Evolutionary conservation across 2,329 filamentous ascomycete species (phyloP), one percentile per base, ranked within the genome.

Genomic region (Clonostachys chloroleuca): DNA sequence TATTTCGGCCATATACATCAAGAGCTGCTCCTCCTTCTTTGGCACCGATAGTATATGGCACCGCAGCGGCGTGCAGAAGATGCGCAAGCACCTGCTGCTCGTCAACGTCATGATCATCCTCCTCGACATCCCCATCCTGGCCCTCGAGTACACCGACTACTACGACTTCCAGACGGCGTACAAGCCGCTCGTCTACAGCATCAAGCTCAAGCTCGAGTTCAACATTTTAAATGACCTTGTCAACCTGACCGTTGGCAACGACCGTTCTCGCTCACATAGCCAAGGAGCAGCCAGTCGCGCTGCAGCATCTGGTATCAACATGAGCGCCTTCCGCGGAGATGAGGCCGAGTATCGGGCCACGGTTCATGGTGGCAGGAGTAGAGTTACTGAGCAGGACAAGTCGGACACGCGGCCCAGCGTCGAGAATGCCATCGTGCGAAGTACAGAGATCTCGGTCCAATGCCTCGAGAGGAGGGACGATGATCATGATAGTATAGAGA

Each of bases 1-100:
- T 47, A 67, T 78, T 44, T 77, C 74, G 3, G 66, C 63, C 1
- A 55, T 77, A 16, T 78, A 76, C 55, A 76, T 79, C 47, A 65
- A 62, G 59, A 72, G 42, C 67, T 63, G 10, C 67, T 77, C 52
- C 59, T 78, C 13, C 42, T 30, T 9, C 42, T 24, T 18, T 3
- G 20, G 30, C 36, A 45, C 43, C 24, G 24, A 30, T 9, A 30
- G 24, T 4, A 30, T 30, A 30, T 30, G 24, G 24, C 24, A 30
- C 24, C 24, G 24, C 24, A 30, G 24, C 9, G 24, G 24, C 24
- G 24, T 30, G 24, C 24, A 30, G 24, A 30, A 30, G 24, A 30
- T 30, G 24, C 42, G 42, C 43, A 12, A 60, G 45, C 67, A 70
- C 50, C 55, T 73, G 4, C 61, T 71, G 13, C 61, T 59, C 10